A percentile compares a stretch with the other conserved stretches of the same genome.
These are phyloP conservation scores for Schizosaccharomyces versatilis DNA, from an alignment of 1,139 yeast genomes.

Conservation along the genomic window DNA sequence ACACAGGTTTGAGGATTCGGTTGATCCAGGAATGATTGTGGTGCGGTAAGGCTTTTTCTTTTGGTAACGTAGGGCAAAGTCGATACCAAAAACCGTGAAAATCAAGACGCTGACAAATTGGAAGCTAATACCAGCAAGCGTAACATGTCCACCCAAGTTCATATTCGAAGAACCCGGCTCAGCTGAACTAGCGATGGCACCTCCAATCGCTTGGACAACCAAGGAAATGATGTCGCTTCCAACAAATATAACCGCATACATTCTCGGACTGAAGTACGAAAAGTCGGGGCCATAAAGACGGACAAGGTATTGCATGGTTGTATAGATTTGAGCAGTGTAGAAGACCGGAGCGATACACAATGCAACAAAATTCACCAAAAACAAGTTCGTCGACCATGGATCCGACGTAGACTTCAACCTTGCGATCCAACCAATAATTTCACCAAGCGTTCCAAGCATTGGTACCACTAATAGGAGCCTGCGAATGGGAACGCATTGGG, in stretches of 20 bases:
- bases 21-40: conserved; percentile 24
- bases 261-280: neutral
- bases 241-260: conserved; percentile 3
- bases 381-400: neutral
- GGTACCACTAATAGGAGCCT: neutral
- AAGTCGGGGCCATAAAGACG: neutral
- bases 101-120: conserved; percentile 56
- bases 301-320: no score
- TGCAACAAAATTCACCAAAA: neutral
- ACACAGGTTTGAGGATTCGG: conserved; percentile 32
- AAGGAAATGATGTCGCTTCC: conserved; percentile 4
- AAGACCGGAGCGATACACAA: neutral
- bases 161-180: conserved; percentile 15
- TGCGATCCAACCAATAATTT: neutral
- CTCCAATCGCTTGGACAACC: conserved; percentile 37
- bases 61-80: conserved; percentile 19
- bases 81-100: conserved; percentile 36
- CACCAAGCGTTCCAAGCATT: neutral
- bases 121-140: conserved; percentile 62
- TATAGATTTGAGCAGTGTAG: no score
- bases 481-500: neutral
- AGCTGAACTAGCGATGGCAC: conserved; percentile 28
- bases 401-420: neutral
- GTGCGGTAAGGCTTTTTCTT: no score
- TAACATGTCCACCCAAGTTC: conserved; percentile 24